A percentile compares a stretch with the other conserved stretches of the same genome.
These are phyloP conservation scores for Trichoderma harzianum DNA, from an alignment of 2,329 filamentous ascomycete genomes.

Conservation along the genomic window DNA sequence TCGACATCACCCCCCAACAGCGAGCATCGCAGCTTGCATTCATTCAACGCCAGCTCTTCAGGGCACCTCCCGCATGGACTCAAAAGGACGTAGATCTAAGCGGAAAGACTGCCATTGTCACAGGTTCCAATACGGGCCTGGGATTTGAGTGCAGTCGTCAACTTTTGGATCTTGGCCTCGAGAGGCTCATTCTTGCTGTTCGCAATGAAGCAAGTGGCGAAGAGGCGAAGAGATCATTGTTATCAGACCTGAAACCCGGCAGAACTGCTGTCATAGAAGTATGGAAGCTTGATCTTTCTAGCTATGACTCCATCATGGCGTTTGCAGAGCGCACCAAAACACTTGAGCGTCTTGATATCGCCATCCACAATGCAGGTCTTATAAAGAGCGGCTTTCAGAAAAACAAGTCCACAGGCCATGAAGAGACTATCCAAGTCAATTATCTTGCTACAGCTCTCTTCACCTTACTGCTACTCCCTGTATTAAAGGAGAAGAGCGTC, in stretches of 20 bases:
- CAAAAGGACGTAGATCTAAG: not conserved
- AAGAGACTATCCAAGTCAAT: not conserved
- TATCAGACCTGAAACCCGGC: not conserved
- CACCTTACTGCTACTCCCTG: not conserved
- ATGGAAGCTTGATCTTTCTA: not conserved
- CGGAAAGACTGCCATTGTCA: slow-evolving; percentile 4
- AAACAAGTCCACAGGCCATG: not conserved
- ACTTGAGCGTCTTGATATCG: not conserved
- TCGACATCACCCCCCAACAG: not conserved
- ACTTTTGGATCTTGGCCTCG: not conserved
- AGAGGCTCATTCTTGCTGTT: not conserved
- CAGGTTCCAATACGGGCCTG: not conserved
- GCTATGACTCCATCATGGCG: not conserved
- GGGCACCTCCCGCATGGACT: not conserved
- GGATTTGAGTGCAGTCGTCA: not conserved
- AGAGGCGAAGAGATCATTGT: not conserved
- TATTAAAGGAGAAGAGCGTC: not conserved
- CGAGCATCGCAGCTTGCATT: not conserved
- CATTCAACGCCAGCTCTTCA: not conserved
- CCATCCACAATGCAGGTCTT: not conserved
- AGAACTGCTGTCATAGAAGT: not conserved
- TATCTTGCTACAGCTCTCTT: not conserved
- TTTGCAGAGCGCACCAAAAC: not conserved
- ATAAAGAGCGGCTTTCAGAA: not conserved
- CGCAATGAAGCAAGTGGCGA: slow-evolving; percentile 1